Conservation (phyloP, 306 rosid species). For the Cicer judaicum region DNA sequence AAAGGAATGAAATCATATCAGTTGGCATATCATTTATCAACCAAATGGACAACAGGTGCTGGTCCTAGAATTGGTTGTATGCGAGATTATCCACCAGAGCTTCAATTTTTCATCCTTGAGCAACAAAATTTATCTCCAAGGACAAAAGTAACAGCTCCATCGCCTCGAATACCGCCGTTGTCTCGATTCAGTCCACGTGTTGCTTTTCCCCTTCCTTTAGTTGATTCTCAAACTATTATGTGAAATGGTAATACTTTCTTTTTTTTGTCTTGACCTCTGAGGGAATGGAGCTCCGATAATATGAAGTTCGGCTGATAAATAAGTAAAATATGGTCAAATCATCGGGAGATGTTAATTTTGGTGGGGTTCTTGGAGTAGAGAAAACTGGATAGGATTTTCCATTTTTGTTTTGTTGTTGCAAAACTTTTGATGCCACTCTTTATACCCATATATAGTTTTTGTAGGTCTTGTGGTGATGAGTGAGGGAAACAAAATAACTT, state of each 20-base stretch:
- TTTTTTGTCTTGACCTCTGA: too few species aligned
- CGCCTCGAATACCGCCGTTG: constrained; percentile 25
- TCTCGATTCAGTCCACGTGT: constrained; percentile 53
- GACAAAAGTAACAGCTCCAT: constrained; percentile 38
- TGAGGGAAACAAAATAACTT: constrained; percentile 42
- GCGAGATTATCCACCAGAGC: constrained; percentile 89
- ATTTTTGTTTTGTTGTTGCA: constrained; percentile 3
- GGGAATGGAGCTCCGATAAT: too few species aligned
- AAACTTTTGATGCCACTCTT: constrained; percentile 36
- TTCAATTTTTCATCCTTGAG: constrained; percentile 67
- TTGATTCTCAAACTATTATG: background rate
- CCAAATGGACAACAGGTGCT: constrained; percentile 83
- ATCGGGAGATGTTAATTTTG: background rate
- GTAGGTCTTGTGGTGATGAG: constrained; percentile 40
- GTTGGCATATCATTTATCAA: constrained; percentile 63
- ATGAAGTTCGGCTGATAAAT: too few species aligned
- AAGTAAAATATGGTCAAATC: too few species aligned
- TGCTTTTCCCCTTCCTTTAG: constrained; percentile 33
- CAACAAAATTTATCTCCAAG: constrained; percentile 80
- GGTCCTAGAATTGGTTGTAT: constrained; percentile 90
- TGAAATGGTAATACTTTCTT: background rate
- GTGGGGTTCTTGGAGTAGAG: constrained; percentile 24
- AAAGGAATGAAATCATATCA: constrained; percentile 79
- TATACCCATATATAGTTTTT: constrained; percentile 13
- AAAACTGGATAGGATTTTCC: constrained; percentile 36